phyloP scores from a whole-genome alignment of 2,329 filamentous ascomycete genomes.

The Calonectria pseudoreteaudii region DNA sequence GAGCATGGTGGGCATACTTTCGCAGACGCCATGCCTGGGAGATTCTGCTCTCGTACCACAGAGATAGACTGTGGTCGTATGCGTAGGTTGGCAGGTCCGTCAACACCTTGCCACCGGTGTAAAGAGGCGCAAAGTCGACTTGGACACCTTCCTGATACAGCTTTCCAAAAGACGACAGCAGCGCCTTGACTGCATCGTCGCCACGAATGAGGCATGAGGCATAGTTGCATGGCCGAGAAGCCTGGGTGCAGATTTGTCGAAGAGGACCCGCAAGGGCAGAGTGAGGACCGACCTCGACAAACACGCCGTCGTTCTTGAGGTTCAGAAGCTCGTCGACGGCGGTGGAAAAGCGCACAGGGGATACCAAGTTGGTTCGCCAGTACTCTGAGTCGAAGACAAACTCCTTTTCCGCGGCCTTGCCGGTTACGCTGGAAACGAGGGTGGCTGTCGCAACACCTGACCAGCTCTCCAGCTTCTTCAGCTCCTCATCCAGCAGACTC shows the following conservation, averaged over 20 bases:
- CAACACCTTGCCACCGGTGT: background rate
- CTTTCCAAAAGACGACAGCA: conserved; percentile 10
- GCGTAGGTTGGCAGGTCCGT: conserved; percentile 51
- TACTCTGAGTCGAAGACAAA: conserved; percentile 34
- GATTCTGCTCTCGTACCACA: conserved; percentile 20
- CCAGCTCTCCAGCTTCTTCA: conserved; percentile 17
- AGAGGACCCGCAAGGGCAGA: conserved; percentile 40
- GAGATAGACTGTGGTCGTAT: conserved; percentile 23
- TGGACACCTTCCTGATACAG: background rate
- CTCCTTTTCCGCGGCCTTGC: conserved; percentile 34
- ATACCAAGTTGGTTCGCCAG: conserved; percentile 47
- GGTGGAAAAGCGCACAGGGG: conserved; percentile 42
- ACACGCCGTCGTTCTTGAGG: conserved; percentile 14
- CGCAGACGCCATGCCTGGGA: conserved; percentile 24
- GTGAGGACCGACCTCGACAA: conserved; percentile 45
- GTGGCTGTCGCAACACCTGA: background rate
- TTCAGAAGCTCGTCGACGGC: conserved; percentile 25
- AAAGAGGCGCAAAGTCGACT: background rate
- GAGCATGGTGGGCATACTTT: conserved; percentile 25
- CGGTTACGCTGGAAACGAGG: conserved; percentile 46
- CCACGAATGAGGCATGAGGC: background rate
- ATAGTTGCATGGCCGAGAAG: background rate
- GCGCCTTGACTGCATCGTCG: background rate
- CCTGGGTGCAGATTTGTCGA: conserved; percentile 35
- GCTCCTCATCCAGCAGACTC: conserved; percentile 25